Base-by-base conservation (phyloP, 257 asterid genomes). In the Lithospermum erythrorhizon region DNA sequence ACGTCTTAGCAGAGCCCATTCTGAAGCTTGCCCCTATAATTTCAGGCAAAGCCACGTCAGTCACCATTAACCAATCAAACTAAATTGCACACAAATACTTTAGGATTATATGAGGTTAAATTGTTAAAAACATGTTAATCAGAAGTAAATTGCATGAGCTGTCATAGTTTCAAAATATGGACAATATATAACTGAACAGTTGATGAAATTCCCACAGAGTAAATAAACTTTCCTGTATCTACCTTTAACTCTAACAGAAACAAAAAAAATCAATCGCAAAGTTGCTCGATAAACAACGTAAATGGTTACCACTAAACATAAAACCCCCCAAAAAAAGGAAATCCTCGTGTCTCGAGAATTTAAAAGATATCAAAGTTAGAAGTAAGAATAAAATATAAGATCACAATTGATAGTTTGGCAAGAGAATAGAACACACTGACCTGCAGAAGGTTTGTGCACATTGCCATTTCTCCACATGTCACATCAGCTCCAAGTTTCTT, bases 401-500 rank as follows among this genome's bases (percentile, higher is more conserved):
- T 35, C 14, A 13, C 45, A 8, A 35, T 35, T 0, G 3, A n/a
- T 18, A 55, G n/a, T 21, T 17, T 21, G 23, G 20, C 51, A 57
- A 9, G 51, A 23, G 18, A 20, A 35, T 35, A 35, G 13, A 35
- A 35, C 45, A 35, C 21, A 62, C 71, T 45, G 65, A 93, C 99
- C 96, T 93, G 97, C 73, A 89, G 66, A 64, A 93, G 87, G 77
- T 89, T 93, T 72, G 96, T 83, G 81, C 99, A 93, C 96, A 93
- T 81, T 52, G 99, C 99, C 99, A 93, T 93, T 81, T 93, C 99
- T 57, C 99, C 99, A 74, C 96, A 89, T 21, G 99, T 93, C 62
- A 93, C 74, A 80, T 89, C 99, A 76, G 89, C 99, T 70, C 99
- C 99, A 47, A 93, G 80, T 66, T 66, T 80, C 78, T 93, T 93